Evolutionary conservation across 2,329 filamentous ascomycete genomes (phyloP).

Genomic region (Drechmeria coniospora): DNA sequence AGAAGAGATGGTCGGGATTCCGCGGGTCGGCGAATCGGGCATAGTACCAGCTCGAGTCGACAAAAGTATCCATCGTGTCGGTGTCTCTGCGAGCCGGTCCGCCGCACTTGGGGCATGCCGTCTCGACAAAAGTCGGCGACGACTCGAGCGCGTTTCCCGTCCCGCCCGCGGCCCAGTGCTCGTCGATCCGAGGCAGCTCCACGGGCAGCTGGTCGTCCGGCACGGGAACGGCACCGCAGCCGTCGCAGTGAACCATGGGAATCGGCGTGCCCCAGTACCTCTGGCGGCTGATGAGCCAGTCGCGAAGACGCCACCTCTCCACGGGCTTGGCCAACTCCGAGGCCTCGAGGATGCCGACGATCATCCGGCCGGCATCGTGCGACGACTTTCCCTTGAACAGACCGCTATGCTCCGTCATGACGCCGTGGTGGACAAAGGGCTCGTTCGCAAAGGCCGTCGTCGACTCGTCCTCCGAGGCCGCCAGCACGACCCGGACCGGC

Average conservation of each 20-base stretch:
- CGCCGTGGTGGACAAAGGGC: conserved; percentile 50
- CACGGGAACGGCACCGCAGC: conserved; percentile 67
- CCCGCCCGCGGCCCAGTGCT: conserved; percentile 52
- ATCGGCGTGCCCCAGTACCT: conserved; percentile 87
- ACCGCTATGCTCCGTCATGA: conserved; percentile 51
- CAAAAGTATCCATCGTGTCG: conserved; percentile 93
- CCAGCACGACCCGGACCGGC: conserved; percentile 49
- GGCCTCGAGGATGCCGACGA: conserved; percentile 41
- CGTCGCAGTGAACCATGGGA: conserved; percentile 66
- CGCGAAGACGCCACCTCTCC: conserved; percentile 66
- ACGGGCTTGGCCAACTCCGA: conserved; percentile 43
- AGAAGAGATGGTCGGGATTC: conserved; percentile 47
- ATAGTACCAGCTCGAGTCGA: conserved; percentile 91
- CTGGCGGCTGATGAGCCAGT: conserved; percentile 88
- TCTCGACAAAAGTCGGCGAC: conserved; percentile 59
- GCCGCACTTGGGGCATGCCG: conserved; percentile 58
- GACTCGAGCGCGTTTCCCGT: conserved; percentile 64
- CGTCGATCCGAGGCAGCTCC: conserved; percentile 51
- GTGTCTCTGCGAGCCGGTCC: conserved; percentile 64
- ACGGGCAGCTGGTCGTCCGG: conserved; percentile 65
- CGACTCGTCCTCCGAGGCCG: conserved; percentile 31
- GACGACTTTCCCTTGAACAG: conserved; percentile 50
- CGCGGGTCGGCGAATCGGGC: conserved; percentile 62
- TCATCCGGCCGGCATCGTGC: conserved; percentile 40
- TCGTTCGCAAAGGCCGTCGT: conserved; percentile 27